A percentile compares a stretch with the other conserved stretches of the same genome.
Evolutionary conservation across 2,329 filamentous ascomycete genomes (phyloP).

Genomic region (Parascedosporium putredinis): DNA sequence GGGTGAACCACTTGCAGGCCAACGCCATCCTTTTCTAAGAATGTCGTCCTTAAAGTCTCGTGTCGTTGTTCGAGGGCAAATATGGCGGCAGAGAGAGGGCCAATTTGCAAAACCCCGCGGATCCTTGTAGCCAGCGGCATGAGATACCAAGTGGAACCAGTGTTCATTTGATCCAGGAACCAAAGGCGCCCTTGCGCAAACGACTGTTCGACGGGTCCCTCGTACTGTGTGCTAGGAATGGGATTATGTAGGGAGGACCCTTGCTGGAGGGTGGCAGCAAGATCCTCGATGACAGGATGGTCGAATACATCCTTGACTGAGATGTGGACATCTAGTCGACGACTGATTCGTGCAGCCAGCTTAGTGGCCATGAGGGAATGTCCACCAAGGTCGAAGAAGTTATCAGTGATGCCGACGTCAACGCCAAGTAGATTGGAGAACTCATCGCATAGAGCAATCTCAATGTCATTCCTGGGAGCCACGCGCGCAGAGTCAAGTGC

Average conservation of each 20-base stretch:
- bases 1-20: conserved; percentile 9
- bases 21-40: conserved; percentile 8
- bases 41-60: conserved; percentile 14
- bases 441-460: conserved; percentile 22
- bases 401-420: conserved; percentile 29
- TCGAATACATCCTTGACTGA: conserved; percentile 2
- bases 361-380: conserved; percentile 39
- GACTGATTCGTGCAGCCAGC: conserved; percentile 15
- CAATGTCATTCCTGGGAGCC: conserved; percentile 13
- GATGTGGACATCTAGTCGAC: neutral
- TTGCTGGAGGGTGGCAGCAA: neutral
- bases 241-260: conserved; percentile 4
- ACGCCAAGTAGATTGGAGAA: conserved; percentile 22
- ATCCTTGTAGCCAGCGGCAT: conserved; percentile 11
- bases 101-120: conserved; percentile 10
- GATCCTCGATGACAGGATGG: neutral
- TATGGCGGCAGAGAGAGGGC: conserved; percentile 10
- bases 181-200: conserved; percentile 15
- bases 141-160: conserved; percentile 13
- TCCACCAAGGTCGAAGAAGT: conserved; percentile 38
- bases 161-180: conserved; percentile 15
- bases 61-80: conserved; percentile 13
- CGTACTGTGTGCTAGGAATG: neutral
- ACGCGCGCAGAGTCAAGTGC: neutral
- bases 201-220: conserved; percentile 14